Percentiles rank a stretch among this genome's conserved stretches.
Evolutionary conservation across 345 rosid genomes (phyloP).

Genomic region (Balakata baccata): DNA sequence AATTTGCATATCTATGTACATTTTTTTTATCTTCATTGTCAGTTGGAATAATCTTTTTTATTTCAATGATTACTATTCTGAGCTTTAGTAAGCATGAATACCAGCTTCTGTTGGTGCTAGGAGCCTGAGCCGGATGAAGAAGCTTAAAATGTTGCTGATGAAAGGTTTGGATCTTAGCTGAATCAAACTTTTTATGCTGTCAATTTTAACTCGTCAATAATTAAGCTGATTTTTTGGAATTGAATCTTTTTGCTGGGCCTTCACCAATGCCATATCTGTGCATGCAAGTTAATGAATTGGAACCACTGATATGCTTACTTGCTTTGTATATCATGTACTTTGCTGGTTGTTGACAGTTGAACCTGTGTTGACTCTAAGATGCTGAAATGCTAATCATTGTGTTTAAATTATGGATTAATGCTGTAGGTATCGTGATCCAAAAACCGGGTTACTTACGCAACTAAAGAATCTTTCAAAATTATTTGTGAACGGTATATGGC

Average conservation of each 20-base stretch:
- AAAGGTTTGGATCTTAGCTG: slow-evolving; percentile 19
- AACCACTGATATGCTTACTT: not conserved
- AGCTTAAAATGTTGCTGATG: slow-evolving; percentile 43
- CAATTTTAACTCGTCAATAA: not conserved
- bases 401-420: slow-evolving; percentile 16
- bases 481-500: slow-evolving; percentile 70
- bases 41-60: not conserved
- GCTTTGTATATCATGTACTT: not conserved
- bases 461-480: slow-evolving; percentile 77
- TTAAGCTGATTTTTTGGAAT: not conserved
- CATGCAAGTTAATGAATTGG: not conserved
- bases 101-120: slow-evolving; percentile 32
- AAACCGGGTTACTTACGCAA: slow-evolving; percentile 83
- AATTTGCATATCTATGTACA: slow-evolving; percentile 16
- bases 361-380: no score
- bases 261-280: not conserved
- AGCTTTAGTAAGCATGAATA: slow-evolving; percentile 14
- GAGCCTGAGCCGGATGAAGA: slow-evolving; percentile 87
- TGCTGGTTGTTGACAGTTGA: not conserved
- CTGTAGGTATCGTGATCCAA: slow-evolving; percentile 85
- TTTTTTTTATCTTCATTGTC: not conserved
- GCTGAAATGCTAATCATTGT: not conserved
- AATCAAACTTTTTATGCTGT: not conserved
- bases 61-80: slow-evolving; percentile 1
- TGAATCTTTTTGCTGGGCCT: not conserved